These are phyloP conservation scores for Staphylotrichum longicolle DNA, from an alignment of 495 filamentous ascomycete species.

Conservation along the genomic window DNA sequence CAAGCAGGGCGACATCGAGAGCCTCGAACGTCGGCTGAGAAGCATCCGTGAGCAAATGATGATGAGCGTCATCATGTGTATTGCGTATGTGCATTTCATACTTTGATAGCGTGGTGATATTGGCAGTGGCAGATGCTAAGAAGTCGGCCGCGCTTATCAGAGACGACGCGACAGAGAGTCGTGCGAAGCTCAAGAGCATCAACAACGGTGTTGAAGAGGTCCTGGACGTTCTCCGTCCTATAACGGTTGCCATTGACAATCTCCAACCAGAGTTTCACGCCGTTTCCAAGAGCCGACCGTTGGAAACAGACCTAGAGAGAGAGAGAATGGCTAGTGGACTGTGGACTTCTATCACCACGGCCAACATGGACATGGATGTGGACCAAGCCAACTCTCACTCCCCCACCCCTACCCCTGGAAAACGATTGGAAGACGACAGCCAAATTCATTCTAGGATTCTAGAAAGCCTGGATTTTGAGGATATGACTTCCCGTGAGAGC, in stretches of 20 bases:
- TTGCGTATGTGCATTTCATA: not conserved
- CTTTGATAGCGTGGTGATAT: too few species aligned
- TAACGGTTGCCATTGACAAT: not conserved
- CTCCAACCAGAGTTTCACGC: not conserved
- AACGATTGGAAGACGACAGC: not conserved
- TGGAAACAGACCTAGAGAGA: not conserved
- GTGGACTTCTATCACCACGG: not conserved
- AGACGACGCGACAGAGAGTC: not conserved
- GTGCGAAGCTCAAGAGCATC: not conserved
- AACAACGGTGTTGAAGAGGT: not conserved
- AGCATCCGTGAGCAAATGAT: not conserved
- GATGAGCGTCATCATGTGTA: slow-evolving; percentile 3
- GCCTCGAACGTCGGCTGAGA: not conserved
- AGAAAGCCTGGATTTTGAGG: not conserved
- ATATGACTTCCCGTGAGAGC: not conserved
- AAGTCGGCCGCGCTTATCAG: not conserved
- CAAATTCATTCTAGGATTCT: not conserved
- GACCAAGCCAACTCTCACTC: not conserved
- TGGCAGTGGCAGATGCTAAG: not conserved
- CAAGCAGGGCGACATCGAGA: not conserved
- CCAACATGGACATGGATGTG: not conserved
- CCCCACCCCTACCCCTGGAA: not conserved
- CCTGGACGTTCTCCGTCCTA: not conserved
- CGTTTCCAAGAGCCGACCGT: not conserved
- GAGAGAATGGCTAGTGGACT: not conserved